Conservation (phyloP, 106 monocot genomes). For the Dendrobium nobile region DNA sequence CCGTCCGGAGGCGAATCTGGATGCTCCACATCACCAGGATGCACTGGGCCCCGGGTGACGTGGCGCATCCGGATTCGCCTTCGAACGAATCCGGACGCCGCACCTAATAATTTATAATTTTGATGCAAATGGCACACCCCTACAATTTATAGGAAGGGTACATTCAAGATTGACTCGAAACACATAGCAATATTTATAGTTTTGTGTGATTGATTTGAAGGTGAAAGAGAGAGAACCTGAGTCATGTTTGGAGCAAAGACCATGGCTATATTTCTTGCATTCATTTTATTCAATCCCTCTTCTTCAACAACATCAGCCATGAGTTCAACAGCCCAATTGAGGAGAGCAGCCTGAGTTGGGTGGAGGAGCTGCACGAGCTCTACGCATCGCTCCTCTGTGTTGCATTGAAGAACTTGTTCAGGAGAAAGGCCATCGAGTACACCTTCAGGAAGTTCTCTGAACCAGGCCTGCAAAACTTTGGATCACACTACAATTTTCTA, state of each 20-base stretch:
- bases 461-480: slow-evolving; percentile 70
- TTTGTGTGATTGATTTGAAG: not conserved
- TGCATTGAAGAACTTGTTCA: slow-evolving; percentile 84
- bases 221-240: slow-evolving; percentile 35
- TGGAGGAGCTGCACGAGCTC: slow-evolving; percentile 65
- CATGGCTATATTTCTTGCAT: slow-evolving; percentile 97
- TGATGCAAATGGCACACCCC: too few species aligned
- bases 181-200: not conserved
- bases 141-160: too few species aligned
- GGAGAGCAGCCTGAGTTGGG: slow-evolving; percentile 66
- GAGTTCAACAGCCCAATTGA: slow-evolving; percentile 87
- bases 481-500: not conserved
- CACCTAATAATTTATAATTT: too few species aligned
- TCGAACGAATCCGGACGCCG: too few species aligned
- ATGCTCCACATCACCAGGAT: too few species aligned
- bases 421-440: slow-evolving; percentile 84
- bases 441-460: slow-evolving; percentile 88
- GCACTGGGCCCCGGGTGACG: too few species aligned
- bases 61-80: too few species aligned
- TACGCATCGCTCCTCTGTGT: slow-evolving; percentile 70
- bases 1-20: too few species aligned
- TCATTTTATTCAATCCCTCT: slow-evolving; percentile 90
- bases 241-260: slow-evolving; percentile 98
- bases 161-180: too few species aligned
- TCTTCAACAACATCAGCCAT: slow-evolving; percentile 96